Evolutionary conservation across 106 monocot genomes (phyloP).

Genomic region (Acorus calamus): DNA sequence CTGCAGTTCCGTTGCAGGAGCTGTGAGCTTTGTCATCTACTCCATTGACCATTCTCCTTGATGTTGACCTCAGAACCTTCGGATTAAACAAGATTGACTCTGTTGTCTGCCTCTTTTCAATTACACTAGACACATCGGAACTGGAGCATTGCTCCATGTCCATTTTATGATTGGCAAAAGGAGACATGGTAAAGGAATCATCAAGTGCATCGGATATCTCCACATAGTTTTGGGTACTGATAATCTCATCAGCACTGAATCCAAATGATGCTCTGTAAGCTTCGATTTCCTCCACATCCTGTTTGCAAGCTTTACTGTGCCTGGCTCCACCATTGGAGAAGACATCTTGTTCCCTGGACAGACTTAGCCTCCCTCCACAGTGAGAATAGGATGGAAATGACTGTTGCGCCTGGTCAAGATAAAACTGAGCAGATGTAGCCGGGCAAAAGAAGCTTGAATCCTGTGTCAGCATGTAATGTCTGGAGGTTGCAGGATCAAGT

Average conservation of each 20-base stretch:
- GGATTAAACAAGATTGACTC: conserved; percentile 5
- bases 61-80: conserved; percentile 6
- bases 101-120: conserved; percentile 8
- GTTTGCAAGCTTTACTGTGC: conserved; percentile 46
- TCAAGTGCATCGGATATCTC: conserved; percentile 58
- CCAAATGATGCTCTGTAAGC: conserved; percentile 98
- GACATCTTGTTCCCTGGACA: conserved; percentile 22
- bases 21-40: neutral
- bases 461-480: conserved; percentile 37
- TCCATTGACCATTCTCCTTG: neutral
- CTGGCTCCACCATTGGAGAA: conserved; percentile 17
- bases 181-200: conserved; percentile 77
- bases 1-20: neutral
- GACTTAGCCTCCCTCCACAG: conserved; percentile 24
- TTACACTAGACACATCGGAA: conserved; percentile 16
- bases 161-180: conserved; percentile 25
- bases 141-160: conserved; percentile 13
- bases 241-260: conserved; percentile 89
- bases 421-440: conserved; percentile 68
- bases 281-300: conserved; percentile 83
- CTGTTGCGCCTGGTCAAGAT: conserved; percentile 46
- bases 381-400: conserved; percentile 10
- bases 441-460: conserved; percentile 58
- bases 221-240: conserved; percentile 52
- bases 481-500: conserved; percentile 29